These are phyloP conservation scores for Penicillium diatomitis DNA, from an alignment of 495 filamentous ascomycete genomes.

Conservation along the genomic window DNA sequence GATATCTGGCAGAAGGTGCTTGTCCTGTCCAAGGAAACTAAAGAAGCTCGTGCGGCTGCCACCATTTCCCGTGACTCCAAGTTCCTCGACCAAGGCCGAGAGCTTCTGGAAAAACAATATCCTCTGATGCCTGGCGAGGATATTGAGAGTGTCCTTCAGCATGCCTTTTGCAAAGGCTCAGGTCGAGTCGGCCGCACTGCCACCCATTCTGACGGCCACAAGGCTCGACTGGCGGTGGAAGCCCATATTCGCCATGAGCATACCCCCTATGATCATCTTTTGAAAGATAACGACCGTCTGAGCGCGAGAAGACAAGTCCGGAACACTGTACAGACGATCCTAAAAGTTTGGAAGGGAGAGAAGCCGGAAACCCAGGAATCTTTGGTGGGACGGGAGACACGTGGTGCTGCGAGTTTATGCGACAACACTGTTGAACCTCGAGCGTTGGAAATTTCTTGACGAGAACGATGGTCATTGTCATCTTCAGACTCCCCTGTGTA, in stretches of 20 bases:
- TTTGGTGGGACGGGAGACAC: neutral
- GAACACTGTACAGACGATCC: constrained; percentile 19
- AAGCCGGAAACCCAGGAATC: neutral
- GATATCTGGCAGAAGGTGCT: constrained; percentile 26
- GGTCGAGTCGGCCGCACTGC: constrained; percentile 39
- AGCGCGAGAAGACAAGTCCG: constrained; percentile 21
- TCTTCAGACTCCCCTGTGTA: no score
- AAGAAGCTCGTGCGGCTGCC: constrained; percentile 29
- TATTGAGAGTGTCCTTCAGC: constrained; percentile 29
- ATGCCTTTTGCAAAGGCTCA: constrained; percentile 42
- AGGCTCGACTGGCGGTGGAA: constrained; percentile 36
- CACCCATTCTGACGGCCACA: constrained; percentile 25
- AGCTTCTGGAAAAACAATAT: constrained; percentile 28
- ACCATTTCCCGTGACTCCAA: constrained; percentile 29
- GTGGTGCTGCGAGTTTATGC: no score
- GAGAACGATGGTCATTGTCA: no score
- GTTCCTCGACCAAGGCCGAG: constrained; percentile 20
- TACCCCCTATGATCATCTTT: constrained; percentile 37
- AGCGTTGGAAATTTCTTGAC: no score
- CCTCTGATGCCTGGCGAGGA: constrained; percentile 33
- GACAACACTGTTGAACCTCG: no score
- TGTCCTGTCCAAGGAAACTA: constrained; percentile 23
- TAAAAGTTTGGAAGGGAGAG: constrained; percentile 22
- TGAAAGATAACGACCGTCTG: constrained; percentile 15
- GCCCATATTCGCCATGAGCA: constrained; percentile 44